Evolutionary conservation across 345 rosid genomes (phyloP), one percentile per base, ranked within the genome.

Genomic region (Brassica incana): DNA sequence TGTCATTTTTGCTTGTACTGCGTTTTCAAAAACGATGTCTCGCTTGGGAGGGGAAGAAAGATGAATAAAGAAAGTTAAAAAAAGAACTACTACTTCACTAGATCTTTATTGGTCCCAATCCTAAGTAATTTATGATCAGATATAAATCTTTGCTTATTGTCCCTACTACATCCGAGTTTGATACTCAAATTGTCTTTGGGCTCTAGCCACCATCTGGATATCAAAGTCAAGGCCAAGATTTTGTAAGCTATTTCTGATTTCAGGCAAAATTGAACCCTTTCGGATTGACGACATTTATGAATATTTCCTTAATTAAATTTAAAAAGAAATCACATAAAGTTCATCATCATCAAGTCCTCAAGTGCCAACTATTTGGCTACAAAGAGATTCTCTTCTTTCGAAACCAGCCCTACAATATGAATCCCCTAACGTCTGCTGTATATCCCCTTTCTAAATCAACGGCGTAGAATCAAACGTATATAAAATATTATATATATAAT

Each of bases 361-460:
- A 64, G 30, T 59, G 73, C 33, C 73, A 59, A 40, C 73, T 58
- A 64, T 67, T 67, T 76, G 67, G 79, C 20, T 35, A 43, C 45
- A 65, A 65, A 8, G 36, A 74, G 35, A 64, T 32, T 64, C 48
- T 64, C 20, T 63, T 77, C 7, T 64, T 70, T 62, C 38, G 15
- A 70, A 36, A 69, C 33, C 8, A 60, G 14, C 27, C 61, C 30
- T 32, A 69, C 48, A 7, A 12, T 69, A 48, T 77, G 75, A 77
- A 48, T 62, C 63, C 15, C 45, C 48, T 23, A 63, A 70, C 77
- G 38, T 78, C 60, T 23, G 60, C 56, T 65, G 12, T 52, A 25
- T 50, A 35, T 4, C 32, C 5, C 36, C 8, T n/a, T 27, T 65
- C 2, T 0, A 23, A 36, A 70, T 70, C 75, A 52, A 77, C 70